A percentile compares a stretch with the other conserved stretches of the same genome.
Evolutionary conservation across 306 rosid species (phyloP).

Genomic region (Castanopsis chinensis): DNA sequence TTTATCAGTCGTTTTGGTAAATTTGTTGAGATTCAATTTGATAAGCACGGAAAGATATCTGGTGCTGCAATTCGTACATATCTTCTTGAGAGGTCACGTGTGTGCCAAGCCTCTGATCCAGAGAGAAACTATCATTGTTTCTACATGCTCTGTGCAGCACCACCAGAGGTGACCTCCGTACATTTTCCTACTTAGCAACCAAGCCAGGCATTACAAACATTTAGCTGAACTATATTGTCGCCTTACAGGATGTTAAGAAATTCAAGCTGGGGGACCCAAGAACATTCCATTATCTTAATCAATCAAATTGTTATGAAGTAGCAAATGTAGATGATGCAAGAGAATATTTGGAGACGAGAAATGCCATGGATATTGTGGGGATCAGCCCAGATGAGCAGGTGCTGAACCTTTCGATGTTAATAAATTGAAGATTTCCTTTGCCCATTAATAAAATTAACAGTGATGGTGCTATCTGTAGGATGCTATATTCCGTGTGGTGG

Average conservation of each 20-base stretch:
- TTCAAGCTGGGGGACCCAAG: slow-evolving; percentile 75
- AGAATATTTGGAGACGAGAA: slow-evolving; percentile 81
- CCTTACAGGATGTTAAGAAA: slow-evolving; percentile 60
- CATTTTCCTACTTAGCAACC: background rate
- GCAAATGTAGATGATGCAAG: slow-evolving; percentile 82
- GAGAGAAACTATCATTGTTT: slow-evolving; percentile 94
- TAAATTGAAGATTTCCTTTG: slow-evolving; percentile 11
- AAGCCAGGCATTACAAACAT: slow-evolving; percentile 10
- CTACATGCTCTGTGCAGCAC: slow-evolving; percentile 94
- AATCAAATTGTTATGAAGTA: slow-evolving; percentile 71
- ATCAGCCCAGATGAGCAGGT: slow-evolving; percentile 89
- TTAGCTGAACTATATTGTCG: slow-evolving; percentile 24
- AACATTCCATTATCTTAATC: slow-evolving; percentile 75
- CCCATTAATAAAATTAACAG: slow-evolving; percentile 17
- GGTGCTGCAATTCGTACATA: slow-evolving; percentile 93
- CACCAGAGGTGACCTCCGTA: slow-evolving; percentile 58
- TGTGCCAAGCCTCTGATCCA: slow-evolving; percentile 83
- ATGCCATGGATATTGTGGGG: slow-evolving; percentile 91
- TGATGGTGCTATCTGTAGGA: slow-evolving; percentile 43
- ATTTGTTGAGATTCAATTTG: slow-evolving; percentile 88
- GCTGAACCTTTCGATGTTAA: slow-evolving; percentile 17
- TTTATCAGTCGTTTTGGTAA: slow-evolving; percentile 84
- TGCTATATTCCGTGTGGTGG: slow-evolving; percentile 82
- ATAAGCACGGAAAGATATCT: slow-evolving; percentile 76
- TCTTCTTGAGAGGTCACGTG: slow-evolving; percentile 86